Evolutionary conservation across 169 alveolate species (phyloP).

Genomic region (Plasmodium cynomolgi): DNA sequence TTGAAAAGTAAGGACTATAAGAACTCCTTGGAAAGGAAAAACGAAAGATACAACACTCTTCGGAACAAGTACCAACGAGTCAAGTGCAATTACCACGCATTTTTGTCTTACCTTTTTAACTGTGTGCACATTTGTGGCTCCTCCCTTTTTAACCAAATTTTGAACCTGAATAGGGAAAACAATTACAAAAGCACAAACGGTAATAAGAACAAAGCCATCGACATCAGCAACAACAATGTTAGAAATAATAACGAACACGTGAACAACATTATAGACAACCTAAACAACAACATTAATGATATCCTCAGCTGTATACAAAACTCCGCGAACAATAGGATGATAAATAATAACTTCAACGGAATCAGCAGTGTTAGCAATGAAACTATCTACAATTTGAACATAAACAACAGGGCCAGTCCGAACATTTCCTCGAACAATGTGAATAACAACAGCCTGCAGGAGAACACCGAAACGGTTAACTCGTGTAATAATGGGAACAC

Average conservation of each 20-base stretch:
- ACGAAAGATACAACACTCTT: background rate
- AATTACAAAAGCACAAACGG: slow-evolving; percentile 2
- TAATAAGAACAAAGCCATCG: slow-evolving; percentile 26
- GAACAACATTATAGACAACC: slow-evolving; percentile 47
- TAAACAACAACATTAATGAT: slow-evolving; percentile 55
- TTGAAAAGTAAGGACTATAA: background rate
- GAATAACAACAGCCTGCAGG: slow-evolving; percentile 40
- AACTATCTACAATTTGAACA: slow-evolving; percentile 63
- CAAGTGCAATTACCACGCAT: slow-evolving; percentile 43
- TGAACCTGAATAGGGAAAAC: slow-evolving; percentile 4
- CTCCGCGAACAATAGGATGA: slow-evolving; percentile 36
- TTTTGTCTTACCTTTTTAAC: slow-evolving; percentile 35
- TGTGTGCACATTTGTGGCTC: slow-evolving; percentile 67
- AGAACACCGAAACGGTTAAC: slow-evolving; percentile 51
- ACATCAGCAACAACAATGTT: slow-evolving; percentile 28
- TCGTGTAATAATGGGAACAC: slow-evolving; percentile 19
- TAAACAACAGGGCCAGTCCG: slow-evolving; percentile 24
- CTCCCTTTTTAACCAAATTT: slow-evolving; percentile 52
- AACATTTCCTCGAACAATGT: slow-evolving; percentile 48
- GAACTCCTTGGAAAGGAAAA: background rate
- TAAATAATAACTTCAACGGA: slow-evolving; percentile 42
- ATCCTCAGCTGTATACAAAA: slow-evolving; percentile 61
- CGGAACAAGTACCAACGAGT: slow-evolving; percentile 6
- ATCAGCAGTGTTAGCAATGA: slow-evolving; percentile 63
- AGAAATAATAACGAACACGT: slow-evolving; percentile 64